Percentiles rank a stretch among this genome's conserved stretches.
Evolutionary conservation across 2,329 filamentous ascomycete species (phyloP).

Genomic region (Aureobasidium leucospermi): DNA sequence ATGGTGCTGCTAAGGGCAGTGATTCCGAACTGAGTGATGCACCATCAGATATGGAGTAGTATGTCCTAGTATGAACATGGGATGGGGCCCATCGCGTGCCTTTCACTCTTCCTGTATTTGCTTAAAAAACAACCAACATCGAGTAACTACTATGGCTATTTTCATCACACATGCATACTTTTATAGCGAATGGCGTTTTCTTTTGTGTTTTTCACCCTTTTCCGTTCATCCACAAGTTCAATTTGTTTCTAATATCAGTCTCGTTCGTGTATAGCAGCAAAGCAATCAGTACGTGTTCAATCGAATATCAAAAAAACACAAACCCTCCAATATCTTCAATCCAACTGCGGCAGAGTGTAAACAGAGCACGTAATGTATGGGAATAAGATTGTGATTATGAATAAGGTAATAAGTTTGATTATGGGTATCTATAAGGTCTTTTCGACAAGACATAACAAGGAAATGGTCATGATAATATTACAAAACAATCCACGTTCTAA

Average conservation of each 20-base stretch:
- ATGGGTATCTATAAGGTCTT: conserved; percentile 3
- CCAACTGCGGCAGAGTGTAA: too few relatives aligned
- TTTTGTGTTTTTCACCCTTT: too few relatives aligned
- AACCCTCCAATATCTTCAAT: not conserved
- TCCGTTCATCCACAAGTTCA: not conserved
- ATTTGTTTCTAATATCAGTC: not conserved
- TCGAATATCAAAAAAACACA: too few relatives aligned
- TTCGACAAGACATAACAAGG: not conserved
- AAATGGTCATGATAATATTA: conserved; percentile 4
- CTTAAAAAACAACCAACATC: not conserved
- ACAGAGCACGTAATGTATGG: too few relatives aligned
- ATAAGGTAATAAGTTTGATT: not conserved
- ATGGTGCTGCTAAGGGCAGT: conserved; percentile 20
- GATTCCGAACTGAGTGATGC: conserved; percentile 24
- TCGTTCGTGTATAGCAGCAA: not conserved
- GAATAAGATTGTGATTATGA: not conserved
- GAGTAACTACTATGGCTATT: not conserved
- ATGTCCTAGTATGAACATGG: not conserved
- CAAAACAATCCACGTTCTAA: not conserved
- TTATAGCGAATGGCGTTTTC: not conserved
- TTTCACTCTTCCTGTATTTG: not conserved
- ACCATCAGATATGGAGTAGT: conserved; percentile 20
- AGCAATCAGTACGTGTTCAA: not conserved
- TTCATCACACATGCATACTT: not conserved
- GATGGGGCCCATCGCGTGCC: not conserved